Base-by-base conservation (phyloP, 2,329 filamentous ascomycete genomes). In the Colletotrichum somersetense region DNA sequence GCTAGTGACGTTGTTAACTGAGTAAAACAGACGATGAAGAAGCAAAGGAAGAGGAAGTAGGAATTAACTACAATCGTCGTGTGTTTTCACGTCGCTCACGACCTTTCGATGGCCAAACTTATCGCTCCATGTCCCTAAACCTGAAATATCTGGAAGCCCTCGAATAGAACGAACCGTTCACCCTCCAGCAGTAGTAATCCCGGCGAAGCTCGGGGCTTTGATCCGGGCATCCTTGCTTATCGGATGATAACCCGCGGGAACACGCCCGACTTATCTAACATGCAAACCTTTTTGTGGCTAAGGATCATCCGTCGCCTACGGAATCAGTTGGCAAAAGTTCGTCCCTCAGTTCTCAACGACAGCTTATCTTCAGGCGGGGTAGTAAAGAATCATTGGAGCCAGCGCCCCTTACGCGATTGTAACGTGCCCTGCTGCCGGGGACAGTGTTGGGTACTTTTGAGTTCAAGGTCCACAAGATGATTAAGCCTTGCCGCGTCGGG, bases 401-500 rank as follows among this genome's bases (percentile, higher is more conserved):
- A 46, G 33, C 46, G 44, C 42, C 40, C 48, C 48, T 69, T 46
- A 65, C 59, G 66, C 66, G 55, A 48, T 72, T 61, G 70, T 48
- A 61, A 69, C 55, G 59, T 69, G 52, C 59, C 66, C 46, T 40
- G 46, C 16, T 26, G 40, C 44, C 59, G 62, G 33, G 66, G 70
- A 53, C 14, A 30, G 57, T 46, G 53, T 42, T 26, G 30, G 8
- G 35, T 1, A 38, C 30, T 35, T 59, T 69, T 50, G 65, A 35
- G 44, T 68, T 59, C 58, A 30, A 58, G 38, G 52, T 44, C 62
- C 40, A 65, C 50, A 56, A 46, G 46, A 50, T 40, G 46, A 48
- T 48, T 23, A 72, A 72, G 70, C 70, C 50, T 69, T 69, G 70
- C 70, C 70, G 38, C 57, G 70, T 55, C 70, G 70, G 70, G 70